Base-by-base conservation (phyloP, 768 basidiomycete species). In the Lactarius quietus region DNA sequence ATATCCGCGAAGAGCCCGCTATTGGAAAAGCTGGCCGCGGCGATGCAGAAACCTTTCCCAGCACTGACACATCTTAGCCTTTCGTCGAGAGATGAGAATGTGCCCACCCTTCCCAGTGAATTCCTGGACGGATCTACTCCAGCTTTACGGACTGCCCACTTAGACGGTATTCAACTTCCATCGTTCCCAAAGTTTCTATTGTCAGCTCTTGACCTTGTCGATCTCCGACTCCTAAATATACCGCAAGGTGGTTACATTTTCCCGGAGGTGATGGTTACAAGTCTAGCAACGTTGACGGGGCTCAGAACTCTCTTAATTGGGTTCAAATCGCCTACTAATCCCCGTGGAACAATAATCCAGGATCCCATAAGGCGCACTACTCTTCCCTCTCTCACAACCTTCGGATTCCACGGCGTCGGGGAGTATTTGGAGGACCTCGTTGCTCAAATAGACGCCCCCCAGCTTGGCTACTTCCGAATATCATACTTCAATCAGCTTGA, bases 341-440 rank as follows among this genome's bases (percentile, higher is more conserved):
- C 33, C 12, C 15, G 10, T 26, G 8, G 15, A 26, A 26, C 17
- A 20, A 17, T 9, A 36, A 6, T 18, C 6, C 35, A 18, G 36
- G 18, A 8, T 35, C 33, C 23, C 7, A 7, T 1, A 20, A 36
- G 2, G 14, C 41, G 55, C 17, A 23, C 18, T 12, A 3, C 14
- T 33, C 55, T 62, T 43, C 43, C 62, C 31, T 26, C 55, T 29
- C 62, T 62, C 43, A 62, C 54, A 6, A 6, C 8, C 8, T 45
- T 63, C 29, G 12, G 12, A n/a, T 57, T 57, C 15, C 33, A 39
- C 3, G 62, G 62, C 20, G 20, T 48, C 18, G 26, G 12, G 28
- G 45, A 58, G 28, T 63, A 63, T 36, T 15, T 63, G 26, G 48
- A 58, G 35, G 62, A 51, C 18, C 33, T 58, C 10, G 28, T 39